Evolutionary conservation across 805 yeast species (phyloP).

Genomic region (Candida dajiaensis): DNA sequence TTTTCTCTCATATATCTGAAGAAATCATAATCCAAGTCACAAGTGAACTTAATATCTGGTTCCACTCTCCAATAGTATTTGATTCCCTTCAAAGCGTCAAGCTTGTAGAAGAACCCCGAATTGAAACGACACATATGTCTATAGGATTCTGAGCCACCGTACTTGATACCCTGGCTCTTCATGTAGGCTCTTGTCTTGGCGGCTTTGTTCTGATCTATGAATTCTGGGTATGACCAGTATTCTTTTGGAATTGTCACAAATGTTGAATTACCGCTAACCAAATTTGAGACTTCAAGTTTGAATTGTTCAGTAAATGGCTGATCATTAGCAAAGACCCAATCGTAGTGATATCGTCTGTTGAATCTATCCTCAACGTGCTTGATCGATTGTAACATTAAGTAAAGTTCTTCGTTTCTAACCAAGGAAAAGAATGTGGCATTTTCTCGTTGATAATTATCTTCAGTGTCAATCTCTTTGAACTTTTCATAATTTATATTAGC

Average conservation of each 20-base stretch:
- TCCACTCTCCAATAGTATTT: slow-evolving; percentile 76
- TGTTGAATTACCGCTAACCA: slow-evolving; percentile 50
- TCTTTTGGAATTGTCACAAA: slow-evolving; percentile 55
- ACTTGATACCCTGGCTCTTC: slow-evolving; percentile 39
- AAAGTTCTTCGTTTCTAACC: slow-evolving; percentile 63
- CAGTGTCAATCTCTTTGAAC: slow-evolving; percentile 5
- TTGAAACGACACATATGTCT: slow-evolving; percentile 58
- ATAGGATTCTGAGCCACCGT: slow-evolving; percentile 56
- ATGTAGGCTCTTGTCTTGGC: slow-evolving; percentile 36
- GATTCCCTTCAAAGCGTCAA: slow-evolving; percentile 51
- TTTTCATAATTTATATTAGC: slow-evolving; percentile 1
- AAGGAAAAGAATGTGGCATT: slow-evolving; percentile 67
- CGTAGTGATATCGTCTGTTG: slow-evolving; percentile 55
- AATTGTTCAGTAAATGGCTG: slow-evolving; percentile 53
- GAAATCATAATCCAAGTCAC: slow-evolving; percentile 60
- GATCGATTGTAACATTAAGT: slow-evolving; percentile 50
- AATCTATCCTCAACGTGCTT: slow-evolving; percentile 61
- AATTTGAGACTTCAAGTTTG: slow-evolving; percentile 35
- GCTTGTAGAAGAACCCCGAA: slow-evolving; percentile 54
- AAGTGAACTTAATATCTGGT: slow-evolving; percentile 55
- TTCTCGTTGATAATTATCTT: slow-evolving; percentile 25
- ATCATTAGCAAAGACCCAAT: slow-evolving; percentile 75
- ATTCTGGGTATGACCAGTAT: slow-evolving; percentile 64
- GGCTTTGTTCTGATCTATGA: slow-evolving; percentile 49
- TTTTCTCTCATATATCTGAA: slow-evolving; percentile 52